Conservation (phyloP, 495 filamentous ascomycete genomes). For the Tetracladium marchalianum region DNA sequence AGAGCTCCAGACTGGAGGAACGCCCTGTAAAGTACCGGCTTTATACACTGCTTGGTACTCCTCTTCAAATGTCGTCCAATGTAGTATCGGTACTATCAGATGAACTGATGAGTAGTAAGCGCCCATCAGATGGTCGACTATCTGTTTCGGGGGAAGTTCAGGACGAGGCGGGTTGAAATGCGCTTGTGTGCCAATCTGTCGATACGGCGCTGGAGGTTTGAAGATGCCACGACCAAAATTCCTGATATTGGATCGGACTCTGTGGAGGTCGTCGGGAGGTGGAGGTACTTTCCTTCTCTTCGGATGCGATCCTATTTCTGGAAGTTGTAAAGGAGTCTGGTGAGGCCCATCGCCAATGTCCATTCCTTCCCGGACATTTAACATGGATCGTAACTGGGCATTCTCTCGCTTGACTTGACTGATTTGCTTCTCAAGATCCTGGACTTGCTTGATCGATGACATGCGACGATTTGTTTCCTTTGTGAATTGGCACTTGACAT, state of each 20-base stretch:
- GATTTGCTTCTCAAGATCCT: constrained; percentile 92
- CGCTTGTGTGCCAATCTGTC: constrained; percentile 41
- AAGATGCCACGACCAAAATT: constrained; percentile 69
- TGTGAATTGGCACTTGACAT: constrained; percentile 95
- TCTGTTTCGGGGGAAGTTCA: constrained; percentile 56
- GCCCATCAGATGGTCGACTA: constrained; percentile 65
- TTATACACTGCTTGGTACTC: constrained; percentile 73
- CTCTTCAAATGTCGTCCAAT: constrained; percentile 77
- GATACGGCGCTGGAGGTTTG: constrained; percentile 68
- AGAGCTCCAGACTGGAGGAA: constrained; percentile 67
- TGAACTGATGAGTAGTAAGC: constrained; percentile 73
- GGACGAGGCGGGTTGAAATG: constrained; percentile 46
- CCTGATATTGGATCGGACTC: constrained; percentile 62
- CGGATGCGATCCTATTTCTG: constrained; percentile 57
- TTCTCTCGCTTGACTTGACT: constrained; percentile 64
- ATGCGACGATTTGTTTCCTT: constrained; percentile 98
- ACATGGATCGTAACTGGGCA: constrained; percentile 52
- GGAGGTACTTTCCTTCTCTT: constrained; percentile 49
- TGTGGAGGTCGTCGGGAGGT: constrained; percentile 55
- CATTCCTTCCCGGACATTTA: constrained; percentile 41
- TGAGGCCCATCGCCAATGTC: constrained; percentile 52
- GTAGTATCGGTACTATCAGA: constrained; percentile 69
- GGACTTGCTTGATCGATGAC: constrained; percentile 99
- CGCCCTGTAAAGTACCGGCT: constrained; percentile 48
- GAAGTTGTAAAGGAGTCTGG: constrained; percentile 54